Evolutionary conservation across 129 eudicot genomes (phyloP).

Genomic region (Mikania micrantha): DNA sequence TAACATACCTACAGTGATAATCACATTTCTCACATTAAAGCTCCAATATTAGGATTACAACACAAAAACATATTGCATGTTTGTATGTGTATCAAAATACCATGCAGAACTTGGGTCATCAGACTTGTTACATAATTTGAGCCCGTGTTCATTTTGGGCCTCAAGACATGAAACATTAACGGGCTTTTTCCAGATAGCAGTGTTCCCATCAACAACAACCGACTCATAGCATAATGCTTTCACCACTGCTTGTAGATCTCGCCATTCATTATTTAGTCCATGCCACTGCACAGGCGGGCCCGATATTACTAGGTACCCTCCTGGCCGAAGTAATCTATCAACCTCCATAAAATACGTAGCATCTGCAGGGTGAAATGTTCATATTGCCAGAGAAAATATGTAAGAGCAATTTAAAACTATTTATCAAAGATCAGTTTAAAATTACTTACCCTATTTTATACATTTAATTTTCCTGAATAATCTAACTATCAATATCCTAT

Average conservation of each 20-base stretch:
- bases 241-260: constrained; percentile 82
- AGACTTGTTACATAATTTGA: constrained; percentile 58
- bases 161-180: constrained; percentile 58
- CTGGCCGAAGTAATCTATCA: constrained; percentile 87
- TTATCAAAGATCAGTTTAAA: not conserved
- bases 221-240: constrained; percentile 84
- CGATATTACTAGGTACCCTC: constrained; percentile 86
- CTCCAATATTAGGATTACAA: not conserved
- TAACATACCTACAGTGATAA: constrained; percentile 57
- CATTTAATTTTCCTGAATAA: not conserved
- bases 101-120: constrained; percentile 87
- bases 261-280: constrained; percentile 86
- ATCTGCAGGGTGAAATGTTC: constrained; percentile 38
- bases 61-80: not conserved
- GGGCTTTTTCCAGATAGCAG: constrained; percentile 89
- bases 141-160: constrained; percentile 57
- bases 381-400: not conserved
- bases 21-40: not conserved
- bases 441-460: not conserved
- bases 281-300: constrained; percentile 99
- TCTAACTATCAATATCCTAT: not conserved
- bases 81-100: constrained; percentile 27
- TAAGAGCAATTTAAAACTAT: not conserved
- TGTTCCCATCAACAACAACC: constrained; percentile 86
- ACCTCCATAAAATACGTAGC: constrained; percentile 83